Conservation (phyloP, 306 rosid species). For the Cucumis hystrix region DNA sequence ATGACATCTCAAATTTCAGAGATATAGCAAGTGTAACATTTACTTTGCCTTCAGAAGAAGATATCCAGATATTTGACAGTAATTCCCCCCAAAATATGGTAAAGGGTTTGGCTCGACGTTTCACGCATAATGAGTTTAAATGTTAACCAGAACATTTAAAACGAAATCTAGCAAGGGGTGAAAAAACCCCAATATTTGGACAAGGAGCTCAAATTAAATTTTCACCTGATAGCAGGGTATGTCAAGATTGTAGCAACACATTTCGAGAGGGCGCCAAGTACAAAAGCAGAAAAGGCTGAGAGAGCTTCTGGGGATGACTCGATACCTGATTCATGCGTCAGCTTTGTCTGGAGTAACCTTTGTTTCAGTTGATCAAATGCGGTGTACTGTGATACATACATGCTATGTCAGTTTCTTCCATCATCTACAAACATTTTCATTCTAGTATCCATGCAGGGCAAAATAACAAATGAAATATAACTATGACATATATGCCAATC, state of each 20-base stretch:
- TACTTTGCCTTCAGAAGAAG: not conserved
- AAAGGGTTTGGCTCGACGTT: not conserved
- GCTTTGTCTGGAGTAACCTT: constrained; percentile 34
- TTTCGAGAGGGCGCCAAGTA: constrained; percentile 83
- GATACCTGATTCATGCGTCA: constrained; percentile 27
- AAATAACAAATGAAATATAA: not conserved
- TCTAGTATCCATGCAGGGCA: not conserved
- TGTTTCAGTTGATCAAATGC: constrained; percentile 82
- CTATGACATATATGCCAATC: not conserved
- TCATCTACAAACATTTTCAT: not conserved
- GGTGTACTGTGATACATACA: constrained; percentile 47
- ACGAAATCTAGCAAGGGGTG: not conserved
- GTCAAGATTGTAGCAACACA: constrained; percentile 84
- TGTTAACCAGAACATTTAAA: not conserved
- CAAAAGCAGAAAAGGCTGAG: constrained; percentile 71
- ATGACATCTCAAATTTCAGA: not conserved
- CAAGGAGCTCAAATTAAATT: not conserved
- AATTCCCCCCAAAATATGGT: not conserved
- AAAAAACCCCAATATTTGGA: not conserved
- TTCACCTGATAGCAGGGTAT: constrained; percentile 94
- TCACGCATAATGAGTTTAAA: no score
- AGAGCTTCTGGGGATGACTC: constrained; percentile 67
- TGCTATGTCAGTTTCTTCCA: not conserved
- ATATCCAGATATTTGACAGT: not conserved
- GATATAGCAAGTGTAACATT: not conserved